Evolutionary conservation across 768 basidiomycete species (phyloP).

Genomic region (Rhodotorula paludigena): DNA sequence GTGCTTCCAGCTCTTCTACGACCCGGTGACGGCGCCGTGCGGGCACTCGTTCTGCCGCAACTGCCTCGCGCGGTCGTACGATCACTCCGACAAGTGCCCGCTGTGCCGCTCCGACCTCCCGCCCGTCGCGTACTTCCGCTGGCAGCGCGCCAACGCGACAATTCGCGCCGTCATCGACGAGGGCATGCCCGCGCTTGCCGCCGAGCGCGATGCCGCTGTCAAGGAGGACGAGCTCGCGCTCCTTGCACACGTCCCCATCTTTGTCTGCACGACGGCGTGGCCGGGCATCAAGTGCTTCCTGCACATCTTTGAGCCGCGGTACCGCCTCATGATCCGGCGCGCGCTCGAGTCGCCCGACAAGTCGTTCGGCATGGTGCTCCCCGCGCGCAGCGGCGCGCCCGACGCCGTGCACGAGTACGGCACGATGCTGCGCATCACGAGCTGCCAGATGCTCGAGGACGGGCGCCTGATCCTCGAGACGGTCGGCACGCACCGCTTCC

Average conservation of each 20-base stretch:
- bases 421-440: conserved; percentile 84
- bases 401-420: conserved; percentile 68
- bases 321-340: conserved; percentile 94
- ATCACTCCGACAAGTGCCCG: conserved; percentile 76
- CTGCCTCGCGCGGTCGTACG: conserved; percentile 84
- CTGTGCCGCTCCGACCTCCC: conserved; percentile 77
- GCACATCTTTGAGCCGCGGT: conserved; percentile 89
- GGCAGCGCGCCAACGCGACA: conserved; percentile 22
- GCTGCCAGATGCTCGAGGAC: conserved; percentile 80
- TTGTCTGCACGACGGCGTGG: conserved; percentile 82
- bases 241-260: conserved; percentile 74
- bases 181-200: conserved; percentile 63
- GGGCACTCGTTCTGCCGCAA: conserved; percentile 91
- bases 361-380: conserved; percentile 91
- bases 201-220: conserved; percentile 61
- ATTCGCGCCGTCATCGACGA: conserved; percentile 55
- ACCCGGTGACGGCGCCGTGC: conserved; percentile 87
- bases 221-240: conserved; percentile 71
- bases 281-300: conserved; percentile 83
- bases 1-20: conserved; percentile 74
- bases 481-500: conserved; percentile 68
- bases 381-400: conserved; percentile 51
- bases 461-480: conserved; percentile 83
- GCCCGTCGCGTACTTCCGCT: conserved; percentile 47
- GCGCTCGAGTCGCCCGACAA: conserved; percentile 71